Conservation (phyloP, 306 rosid genomes). For the Cucumis melo region DNA sequence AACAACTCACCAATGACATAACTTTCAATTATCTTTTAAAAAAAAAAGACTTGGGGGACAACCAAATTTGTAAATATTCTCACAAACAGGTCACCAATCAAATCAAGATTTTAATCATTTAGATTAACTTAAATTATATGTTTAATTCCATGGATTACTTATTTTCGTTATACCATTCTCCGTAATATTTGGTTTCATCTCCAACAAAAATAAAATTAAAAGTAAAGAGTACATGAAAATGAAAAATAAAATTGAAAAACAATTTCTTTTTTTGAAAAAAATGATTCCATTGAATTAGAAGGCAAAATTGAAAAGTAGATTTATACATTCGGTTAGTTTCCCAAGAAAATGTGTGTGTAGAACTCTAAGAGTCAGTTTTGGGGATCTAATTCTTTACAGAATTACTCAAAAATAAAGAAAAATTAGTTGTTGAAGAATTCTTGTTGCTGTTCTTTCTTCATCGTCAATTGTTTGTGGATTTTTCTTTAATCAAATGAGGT, state of each 20-base stretch:
- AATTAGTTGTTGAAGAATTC: neutral
- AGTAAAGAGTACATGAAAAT: neutral
- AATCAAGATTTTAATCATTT: neutral
- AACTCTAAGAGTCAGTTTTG: neutral
- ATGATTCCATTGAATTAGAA: neutral
- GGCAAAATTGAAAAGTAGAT: neutral
- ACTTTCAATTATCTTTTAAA: no score
- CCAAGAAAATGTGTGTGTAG: neutral
- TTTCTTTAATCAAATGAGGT: constrained; percentile 46
- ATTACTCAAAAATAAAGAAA: neutral
- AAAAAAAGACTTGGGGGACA: no score
- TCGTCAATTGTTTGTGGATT: neutral
- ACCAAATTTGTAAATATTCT: neutral
- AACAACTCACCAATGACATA: neutral
- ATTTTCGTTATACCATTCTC: neutral
- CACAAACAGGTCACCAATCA: neutral
- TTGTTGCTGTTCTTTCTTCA: neutral
- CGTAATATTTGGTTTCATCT: neutral
- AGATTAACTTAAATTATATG: neutral
- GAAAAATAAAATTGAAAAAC: neutral
- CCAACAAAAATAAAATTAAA: neutral
- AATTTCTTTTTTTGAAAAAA: neutral
- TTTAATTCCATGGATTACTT: no score
- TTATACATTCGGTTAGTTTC: neutral
- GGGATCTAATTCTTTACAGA: neutral